These are phyloP conservation scores for Botryosphaeria dothidea DNA, from an alignment of 2,329 filamentous ascomycete genomes.

Conservation along the genomic window DNA sequence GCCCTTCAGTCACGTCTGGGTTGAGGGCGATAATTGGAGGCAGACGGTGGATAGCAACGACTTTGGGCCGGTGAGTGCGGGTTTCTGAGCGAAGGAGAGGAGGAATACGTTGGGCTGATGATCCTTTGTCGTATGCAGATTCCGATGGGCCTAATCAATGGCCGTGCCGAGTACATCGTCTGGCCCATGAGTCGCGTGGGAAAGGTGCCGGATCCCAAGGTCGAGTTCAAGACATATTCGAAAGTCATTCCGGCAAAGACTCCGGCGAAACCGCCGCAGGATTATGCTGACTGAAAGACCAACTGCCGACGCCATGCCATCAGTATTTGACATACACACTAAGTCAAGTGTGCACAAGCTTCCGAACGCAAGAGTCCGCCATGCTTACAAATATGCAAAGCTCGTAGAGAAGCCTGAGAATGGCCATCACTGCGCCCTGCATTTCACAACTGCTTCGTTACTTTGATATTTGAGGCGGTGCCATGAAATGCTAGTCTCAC, in stretches of 20 bases:
- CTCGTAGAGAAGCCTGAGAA: too few relatives aligned
- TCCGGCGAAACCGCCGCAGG: slow-evolving; percentile 19
- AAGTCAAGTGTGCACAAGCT: neutral
- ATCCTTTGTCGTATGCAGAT: slow-evolving; percentile 43
- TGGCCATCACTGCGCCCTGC: too few relatives aligned
- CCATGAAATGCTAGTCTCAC: too few relatives aligned
- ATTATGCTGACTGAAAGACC: neutral
- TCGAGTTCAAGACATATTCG: slow-evolving; percentile 42
- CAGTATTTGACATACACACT: too few relatives aligned
- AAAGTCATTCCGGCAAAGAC: slow-evolving; percentile 41
- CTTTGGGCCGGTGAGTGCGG: slow-evolving; percentile 67
- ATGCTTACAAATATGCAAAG: neutral
- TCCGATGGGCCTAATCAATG: slow-evolving; percentile 71
- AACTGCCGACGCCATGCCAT: neutral
- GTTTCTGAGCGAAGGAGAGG: neutral
- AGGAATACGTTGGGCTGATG: neutral
- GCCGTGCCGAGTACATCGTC: slow-evolving; percentile 71
- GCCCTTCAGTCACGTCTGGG: slow-evolving; percentile 86
- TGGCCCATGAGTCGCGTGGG: slow-evolving; percentile 64
- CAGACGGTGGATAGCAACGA: slow-evolving; percentile 81
- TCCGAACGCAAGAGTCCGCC: neutral
- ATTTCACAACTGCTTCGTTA: too few relatives aligned
- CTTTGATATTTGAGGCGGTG: too few relatives aligned
- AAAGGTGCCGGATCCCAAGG: slow-evolving; percentile 55
- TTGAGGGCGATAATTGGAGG: slow-evolving; percentile 82